Evolutionary conservation across 1,139 yeast species (phyloP).

Genomic region (Geotrichum citri-aurantii): DNA sequence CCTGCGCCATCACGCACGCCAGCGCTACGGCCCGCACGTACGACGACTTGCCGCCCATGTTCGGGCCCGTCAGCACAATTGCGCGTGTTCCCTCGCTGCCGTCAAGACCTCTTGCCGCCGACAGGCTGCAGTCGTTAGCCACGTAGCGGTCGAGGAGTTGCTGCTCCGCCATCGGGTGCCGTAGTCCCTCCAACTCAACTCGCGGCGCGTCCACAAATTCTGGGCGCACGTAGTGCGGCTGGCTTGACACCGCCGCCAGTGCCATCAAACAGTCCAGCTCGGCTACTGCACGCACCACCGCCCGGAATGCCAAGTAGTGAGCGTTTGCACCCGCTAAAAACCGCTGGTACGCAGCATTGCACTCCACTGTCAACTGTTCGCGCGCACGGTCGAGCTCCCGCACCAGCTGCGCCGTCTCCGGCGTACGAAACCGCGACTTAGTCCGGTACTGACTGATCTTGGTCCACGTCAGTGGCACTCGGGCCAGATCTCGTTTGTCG

Average conservation of each 20-base stretch:
- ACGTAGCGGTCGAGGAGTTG: slow-evolving; percentile 47
- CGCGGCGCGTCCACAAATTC: slow-evolving; percentile 47
- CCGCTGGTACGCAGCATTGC: slow-evolving; percentile 50
- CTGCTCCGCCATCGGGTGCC: slow-evolving; percentile 78
- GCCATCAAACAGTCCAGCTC: slow-evolving; percentile 71
- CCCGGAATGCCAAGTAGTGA: slow-evolving; percentile 49
- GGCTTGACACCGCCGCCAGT: slow-evolving; percentile 55
- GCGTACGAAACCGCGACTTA: slow-evolving; percentile 69
- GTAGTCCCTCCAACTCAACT: slow-evolving; percentile 51
- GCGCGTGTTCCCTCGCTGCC: slow-evolving; percentile 38
- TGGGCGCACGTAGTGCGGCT: slow-evolving; percentile 52
- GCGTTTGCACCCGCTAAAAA: slow-evolving; percentile 45
- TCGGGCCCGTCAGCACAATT: slow-evolving; percentile 65
- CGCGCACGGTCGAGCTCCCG: slow-evolving; percentile 55
- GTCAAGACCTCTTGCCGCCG: slow-evolving; percentile 14
- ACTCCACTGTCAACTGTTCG: slow-evolving; percentile 51
- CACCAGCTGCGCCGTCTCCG: slow-evolving; percentile 47
- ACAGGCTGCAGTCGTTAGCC: slow-evolving; percentile 59
- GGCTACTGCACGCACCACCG: slow-evolving; percentile 50
- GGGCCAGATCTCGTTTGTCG: slow-evolving; percentile 50
- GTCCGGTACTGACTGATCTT: slow-evolving; percentile 66
- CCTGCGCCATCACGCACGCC: slow-evolving; percentile 69
- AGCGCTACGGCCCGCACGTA: slow-evolving; percentile 61
- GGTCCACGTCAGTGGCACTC: slow-evolving; percentile 68
- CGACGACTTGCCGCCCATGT: slow-evolving; percentile 76